Percentiles rank a stretch among this genome's conserved stretches.
phyloP scores from a whole-genome alignment of 192 early-diverging fungal species.

The Pilaira anomala region DNA sequence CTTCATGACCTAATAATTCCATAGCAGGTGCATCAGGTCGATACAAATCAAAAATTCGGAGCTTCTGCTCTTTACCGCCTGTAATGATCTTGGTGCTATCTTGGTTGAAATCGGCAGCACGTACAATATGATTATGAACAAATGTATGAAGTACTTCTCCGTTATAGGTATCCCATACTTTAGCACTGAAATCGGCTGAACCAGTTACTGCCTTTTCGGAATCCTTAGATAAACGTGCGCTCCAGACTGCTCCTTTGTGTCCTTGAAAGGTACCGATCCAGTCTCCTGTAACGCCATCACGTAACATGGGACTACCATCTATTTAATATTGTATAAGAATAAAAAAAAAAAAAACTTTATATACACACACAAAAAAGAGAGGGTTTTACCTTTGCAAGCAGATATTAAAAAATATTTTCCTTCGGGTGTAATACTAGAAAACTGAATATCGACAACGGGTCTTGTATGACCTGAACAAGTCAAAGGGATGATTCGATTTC shows the following conservation, averaged over 20 bases:
- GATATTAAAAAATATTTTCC: slow-evolving; percentile 79
- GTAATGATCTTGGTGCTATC: slow-evolving; percentile 73
- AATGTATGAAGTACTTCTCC: slow-evolving; percentile 71
- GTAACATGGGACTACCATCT: slow-evolving; percentile 85
- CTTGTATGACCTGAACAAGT: slow-evolving; percentile 90
- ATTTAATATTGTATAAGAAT: background rate
- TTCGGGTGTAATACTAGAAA: slow-evolving; percentile 69
- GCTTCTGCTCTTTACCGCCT: slow-evolving; percentile 78
- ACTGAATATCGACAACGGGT: slow-evolving; percentile 85
- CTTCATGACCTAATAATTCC: slow-evolving; percentile 50
- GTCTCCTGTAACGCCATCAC: slow-evolving; percentile 85
- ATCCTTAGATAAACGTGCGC: slow-evolving; percentile 72
- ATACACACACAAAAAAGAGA: too few species aligned
- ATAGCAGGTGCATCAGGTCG: slow-evolving; percentile 43
- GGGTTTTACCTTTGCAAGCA: slow-evolving; percentile 75
- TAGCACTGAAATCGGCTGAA: slow-evolving; percentile 90
- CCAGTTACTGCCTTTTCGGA: slow-evolving; percentile 83
- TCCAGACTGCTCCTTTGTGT: slow-evolving; percentile 93
- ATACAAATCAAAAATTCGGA: slow-evolving; percentile 79
- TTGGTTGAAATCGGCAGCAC: slow-evolving; percentile 74
- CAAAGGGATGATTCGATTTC: slow-evolving; percentile 60
- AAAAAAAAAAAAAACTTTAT: background rate
- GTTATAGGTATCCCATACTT: slow-evolving; percentile 83
- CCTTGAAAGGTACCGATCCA: slow-evolving; percentile 91
- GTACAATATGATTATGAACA: slow-evolving; percentile 78